Percentiles rank a stretch among this genome's conserved stretches.
These are phyloP conservation scores for Euphorbia pulcherrima DNA, from an alignment of 345 rosid genomes.

Conservation along the genomic window DNA sequence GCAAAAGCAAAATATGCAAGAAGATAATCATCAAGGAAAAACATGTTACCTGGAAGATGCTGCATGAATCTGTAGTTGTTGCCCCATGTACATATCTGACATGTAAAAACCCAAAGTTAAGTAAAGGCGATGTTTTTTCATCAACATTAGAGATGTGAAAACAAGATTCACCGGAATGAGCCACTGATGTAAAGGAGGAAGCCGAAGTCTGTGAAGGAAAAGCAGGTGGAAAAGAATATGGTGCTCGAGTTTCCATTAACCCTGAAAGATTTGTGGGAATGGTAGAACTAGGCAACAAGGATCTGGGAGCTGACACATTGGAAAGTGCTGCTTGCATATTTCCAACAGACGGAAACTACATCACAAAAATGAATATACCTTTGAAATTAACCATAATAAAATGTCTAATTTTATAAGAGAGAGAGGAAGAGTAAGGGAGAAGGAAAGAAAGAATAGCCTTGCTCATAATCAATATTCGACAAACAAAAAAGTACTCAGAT, in stretches of 20 bases:
- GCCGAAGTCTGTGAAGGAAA: conserved; percentile 30
- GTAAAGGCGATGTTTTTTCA: not conserved
- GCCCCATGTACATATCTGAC: conserved; percentile 44
- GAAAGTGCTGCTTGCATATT: conserved; percentile 37
- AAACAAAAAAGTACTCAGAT: no score
- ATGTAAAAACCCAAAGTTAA: conserved; percentile 17
- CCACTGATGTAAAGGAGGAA: conserved; percentile 29
- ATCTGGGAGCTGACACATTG: conserved; percentile 29
- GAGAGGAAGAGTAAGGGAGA: not conserved
- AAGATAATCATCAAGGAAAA: conserved; percentile 8
- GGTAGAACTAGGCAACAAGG: conserved; percentile 24
- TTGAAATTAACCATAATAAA: not conserved
- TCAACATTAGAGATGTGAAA: not conserved
- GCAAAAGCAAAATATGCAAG: not conserved
- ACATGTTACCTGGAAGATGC: conserved; percentile 41
- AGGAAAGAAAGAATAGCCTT: not conserved
- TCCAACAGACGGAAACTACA: conserved; percentile 48
- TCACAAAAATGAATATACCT: not conserved
- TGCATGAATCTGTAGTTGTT: conserved; percentile 33
- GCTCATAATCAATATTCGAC: no score
- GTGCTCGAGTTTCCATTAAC: conserved; percentile 41
- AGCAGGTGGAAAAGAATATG: conserved; percentile 24
- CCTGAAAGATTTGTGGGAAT: conserved; percentile 27
- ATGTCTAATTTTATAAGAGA: not conserved
- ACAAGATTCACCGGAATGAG: conserved; percentile 36